Percentiles rank a stretch among this genome's conserved stretches.
Conservation (phyloP, 495 filamentous ascomycete genomes). For the Podospora conica region DNA sequence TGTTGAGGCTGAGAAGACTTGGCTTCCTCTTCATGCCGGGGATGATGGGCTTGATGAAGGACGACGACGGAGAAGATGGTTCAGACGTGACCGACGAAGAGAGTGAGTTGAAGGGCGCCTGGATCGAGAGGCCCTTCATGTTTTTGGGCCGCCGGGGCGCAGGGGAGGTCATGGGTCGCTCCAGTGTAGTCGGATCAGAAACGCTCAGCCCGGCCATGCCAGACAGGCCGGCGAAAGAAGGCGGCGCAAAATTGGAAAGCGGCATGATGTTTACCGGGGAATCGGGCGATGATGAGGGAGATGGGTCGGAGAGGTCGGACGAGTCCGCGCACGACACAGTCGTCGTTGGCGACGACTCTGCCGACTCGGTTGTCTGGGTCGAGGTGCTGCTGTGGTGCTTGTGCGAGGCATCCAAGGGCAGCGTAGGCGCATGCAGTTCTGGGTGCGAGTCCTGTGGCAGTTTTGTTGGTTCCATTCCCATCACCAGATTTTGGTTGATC, state of each 20-base stretch:
- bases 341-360: conserved; percentile 90
- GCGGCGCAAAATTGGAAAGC: conserved; percentile 49
- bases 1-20: conserved; percentile 64
- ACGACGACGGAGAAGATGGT: conserved; percentile 62
- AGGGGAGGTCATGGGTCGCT: conserved; percentile 56
- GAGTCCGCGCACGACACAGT: conserved; percentile 92
- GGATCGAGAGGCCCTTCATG: conserved; percentile 87
- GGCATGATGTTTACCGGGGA: conserved; percentile 64
- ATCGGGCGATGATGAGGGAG: conserved; percentile 85
- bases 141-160: conserved; percentile 77
- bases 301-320: conserved; percentile 79
- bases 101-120: conserved; percentile 56
- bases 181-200: conserved; percentile 30
- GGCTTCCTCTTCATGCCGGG: conserved; percentile 66
- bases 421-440: conserved; percentile 28
- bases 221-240: conserved; percentile 39
- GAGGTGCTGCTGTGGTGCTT: conserved; percentile 64
- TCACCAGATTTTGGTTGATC: conserved; percentile 37
- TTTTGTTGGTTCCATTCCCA: conserved; percentile 35
- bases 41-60: conserved; percentile 68
- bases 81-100: conserved; percentile 52
- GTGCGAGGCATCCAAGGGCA: conserved; percentile 40
- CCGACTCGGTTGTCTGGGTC: conserved; percentile 75
- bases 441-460: conserved; percentile 23
- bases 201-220: conserved; percentile 39